These are phyloP conservation scores for Boletus rubroflammeus DNA, from an alignment of 768 basidiomycete species.

Conservation along the genomic window DNA sequence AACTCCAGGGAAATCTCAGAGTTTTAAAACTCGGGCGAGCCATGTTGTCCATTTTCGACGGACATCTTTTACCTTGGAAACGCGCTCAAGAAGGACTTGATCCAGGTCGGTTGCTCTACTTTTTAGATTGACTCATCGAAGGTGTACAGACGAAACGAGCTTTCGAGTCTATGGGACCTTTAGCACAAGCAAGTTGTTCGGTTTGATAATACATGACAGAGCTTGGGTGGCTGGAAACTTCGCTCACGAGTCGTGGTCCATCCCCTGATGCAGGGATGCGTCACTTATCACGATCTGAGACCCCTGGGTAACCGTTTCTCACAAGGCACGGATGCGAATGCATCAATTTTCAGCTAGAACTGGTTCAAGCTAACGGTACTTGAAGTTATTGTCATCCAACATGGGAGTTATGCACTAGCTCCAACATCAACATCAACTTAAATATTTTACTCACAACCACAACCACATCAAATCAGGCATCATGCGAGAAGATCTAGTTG, in stretches of 20 bases:
- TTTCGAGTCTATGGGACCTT: slow-evolving; percentile 30
- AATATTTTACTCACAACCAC: no score
- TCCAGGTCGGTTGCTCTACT: slow-evolving; percentile 20
- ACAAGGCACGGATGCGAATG: neutral
- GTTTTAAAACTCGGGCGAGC: slow-evolving; percentile 17
- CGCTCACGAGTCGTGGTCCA: neutral
- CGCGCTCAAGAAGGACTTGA: slow-evolving; percentile 27
- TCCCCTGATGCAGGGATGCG: neutral
- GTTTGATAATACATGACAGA: slow-evolving; percentile 20
- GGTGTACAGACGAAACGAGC: neutral
- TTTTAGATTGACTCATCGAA: neutral
- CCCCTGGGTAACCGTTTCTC: neutral
- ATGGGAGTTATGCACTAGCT: no score
- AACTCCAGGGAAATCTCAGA: slow-evolving; percentile 37
- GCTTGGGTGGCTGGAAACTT: slow-evolving; percentile 10
- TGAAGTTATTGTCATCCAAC: neutral
- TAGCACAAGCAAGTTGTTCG: slow-evolving; percentile 23
- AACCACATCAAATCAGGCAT: neutral
- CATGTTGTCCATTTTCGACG: slow-evolving; percentile 36
- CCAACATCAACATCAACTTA: neutral
- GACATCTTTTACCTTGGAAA: slow-evolving; percentile 43
- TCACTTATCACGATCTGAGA: neutral
- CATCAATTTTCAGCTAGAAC: neutral
- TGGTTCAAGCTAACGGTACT: neutral
- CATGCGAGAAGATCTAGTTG: neutral